Percentiles rank a stretch among this genome's conserved stretches.
phyloP scores from a whole-genome alignment of 2,329 filamentous ascomycete genomes.

The Clonostachys rosea region DNA sequence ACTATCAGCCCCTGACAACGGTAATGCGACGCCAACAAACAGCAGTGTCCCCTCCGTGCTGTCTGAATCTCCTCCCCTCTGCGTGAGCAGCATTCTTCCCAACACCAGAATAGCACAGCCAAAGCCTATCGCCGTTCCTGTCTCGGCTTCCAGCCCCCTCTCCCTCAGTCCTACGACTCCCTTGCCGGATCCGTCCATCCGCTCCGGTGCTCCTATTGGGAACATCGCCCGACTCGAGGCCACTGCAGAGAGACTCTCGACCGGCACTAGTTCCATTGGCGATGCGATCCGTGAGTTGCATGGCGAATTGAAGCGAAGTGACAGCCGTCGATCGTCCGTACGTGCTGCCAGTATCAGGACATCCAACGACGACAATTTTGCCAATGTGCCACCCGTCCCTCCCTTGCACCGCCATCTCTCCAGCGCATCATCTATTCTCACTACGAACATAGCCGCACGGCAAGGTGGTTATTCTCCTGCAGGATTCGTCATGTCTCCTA shows the following conservation, averaged over 20 bases:
- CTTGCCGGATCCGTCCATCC: slow-evolving; percentile 53
- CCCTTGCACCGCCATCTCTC: slow-evolving; percentile 38
- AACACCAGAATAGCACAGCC: slow-evolving; percentile 34
- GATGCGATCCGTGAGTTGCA: slow-evolving; percentile 73
- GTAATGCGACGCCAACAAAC: too few relatives aligned
- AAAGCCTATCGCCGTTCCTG: slow-evolving; percentile 42
- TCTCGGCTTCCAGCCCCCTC: slow-evolving; percentile 28
- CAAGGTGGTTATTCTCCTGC: slow-evolving; percentile 67
- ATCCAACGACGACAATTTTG: slow-evolving; percentile 18
- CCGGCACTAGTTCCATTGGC: slow-evolving; percentile 67
- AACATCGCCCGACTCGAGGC: slow-evolving; percentile 74
- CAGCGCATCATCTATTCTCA: slow-evolving; percentile 58
- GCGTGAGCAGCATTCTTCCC: slow-evolving; percentile 32
- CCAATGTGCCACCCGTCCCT: slow-evolving; percentile 8
- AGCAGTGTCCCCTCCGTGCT: too few relatives aligned
- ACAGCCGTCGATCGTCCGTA: slow-evolving; percentile 62
- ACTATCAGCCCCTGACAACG: too few relatives aligned
- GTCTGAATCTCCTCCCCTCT: slow-evolving; percentile 14
- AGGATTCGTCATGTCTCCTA: slow-evolving; percentile 64
- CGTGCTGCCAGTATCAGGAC: slow-evolving; percentile 42
- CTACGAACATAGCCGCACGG: slow-evolving; percentile 62
- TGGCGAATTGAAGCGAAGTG: slow-evolving; percentile 64
- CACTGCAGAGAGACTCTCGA: slow-evolving; percentile 69
- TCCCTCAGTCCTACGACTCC: slow-evolving; percentile 48
- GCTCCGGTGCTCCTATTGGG: slow-evolving; percentile 56